These are phyloP conservation scores for Citrullus mucosospermus DNA, from an alignment of 306 rosid genomes.

Conservation along the genomic window DNA sequence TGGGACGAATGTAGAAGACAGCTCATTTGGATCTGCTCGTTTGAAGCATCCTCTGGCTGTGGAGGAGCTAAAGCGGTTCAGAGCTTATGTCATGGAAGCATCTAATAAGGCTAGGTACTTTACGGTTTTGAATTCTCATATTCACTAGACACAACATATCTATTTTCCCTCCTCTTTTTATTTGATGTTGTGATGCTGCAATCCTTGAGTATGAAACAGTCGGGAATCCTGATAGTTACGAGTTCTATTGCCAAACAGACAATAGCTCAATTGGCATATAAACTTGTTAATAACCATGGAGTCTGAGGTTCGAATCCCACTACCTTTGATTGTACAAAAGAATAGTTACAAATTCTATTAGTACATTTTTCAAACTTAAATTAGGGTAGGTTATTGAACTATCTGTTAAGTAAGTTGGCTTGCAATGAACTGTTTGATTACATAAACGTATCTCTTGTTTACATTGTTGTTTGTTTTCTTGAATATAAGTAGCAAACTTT, in stretches of 20 bases:
- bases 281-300: too few species aligned
- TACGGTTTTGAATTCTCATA: background rate
- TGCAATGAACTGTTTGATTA: background rate
- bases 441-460: background rate
- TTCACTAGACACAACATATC: background rate
- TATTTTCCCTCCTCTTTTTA: background rate
- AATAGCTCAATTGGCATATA: too few species aligned
- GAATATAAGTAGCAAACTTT: background rate
- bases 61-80: constrained; percentile 57
- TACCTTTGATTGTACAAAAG: too few species aligned
- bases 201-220: background rate
- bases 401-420: background rate
- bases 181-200: background rate
- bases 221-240: background rate
- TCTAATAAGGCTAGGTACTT: constrained; percentile 59
- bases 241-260: background rate
- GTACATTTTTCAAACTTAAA: background rate
- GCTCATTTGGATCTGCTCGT: constrained; percentile 50
- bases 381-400: background rate
- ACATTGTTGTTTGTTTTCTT: background rate
- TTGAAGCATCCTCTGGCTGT: constrained; percentile 39
- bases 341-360: background rate
- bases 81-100: constrained; percentile 40
- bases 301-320: too few species aligned
- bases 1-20: constrained; percentile 50